These are phyloP conservation scores for Bjerkandera adusta DNA, from an alignment of 1,284 basidiomycete genomes.

Conservation along the genomic window DNA sequence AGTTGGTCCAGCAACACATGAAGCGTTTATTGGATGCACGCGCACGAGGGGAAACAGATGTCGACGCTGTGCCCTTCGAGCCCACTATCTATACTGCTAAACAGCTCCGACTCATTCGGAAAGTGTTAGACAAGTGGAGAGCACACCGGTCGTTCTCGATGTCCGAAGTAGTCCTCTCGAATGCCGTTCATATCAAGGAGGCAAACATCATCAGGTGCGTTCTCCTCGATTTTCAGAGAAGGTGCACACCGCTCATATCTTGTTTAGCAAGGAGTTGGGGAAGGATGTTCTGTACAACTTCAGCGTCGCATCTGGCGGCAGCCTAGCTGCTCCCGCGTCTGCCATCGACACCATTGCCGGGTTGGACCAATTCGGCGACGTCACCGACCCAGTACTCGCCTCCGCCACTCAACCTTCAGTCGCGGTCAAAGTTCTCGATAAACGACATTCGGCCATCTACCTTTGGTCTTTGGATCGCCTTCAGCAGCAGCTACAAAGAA, in stretches of 20 bases:
- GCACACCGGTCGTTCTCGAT: conserved; percentile 83
- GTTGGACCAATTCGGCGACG: conserved; percentile 90
- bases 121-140: conserved; percentile 84
- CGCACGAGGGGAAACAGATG: conserved; percentile 70
- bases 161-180: conserved; percentile 86
- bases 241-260: conserved; percentile 7
- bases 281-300: conserved; percentile 93
- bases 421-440: conserved; percentile 89
- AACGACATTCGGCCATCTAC: conserved; percentile 82
- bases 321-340: conserved; percentile 78
- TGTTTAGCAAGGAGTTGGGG: conserved; percentile 72
- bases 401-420: conserved; percentile 80
- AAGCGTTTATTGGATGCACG: conserved; percentile 78
- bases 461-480: conserved; percentile 90
- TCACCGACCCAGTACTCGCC: conserved; percentile 74
- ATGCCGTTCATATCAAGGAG: conserved; percentile 89
- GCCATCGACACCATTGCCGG: conserved; percentile 86
- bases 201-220: conserved; percentile 89
- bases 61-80: conserved; percentile 62
- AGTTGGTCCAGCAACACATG: conserved; percentile 80
- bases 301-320: conserved; percentile 81
- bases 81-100: conserved; percentile 78
- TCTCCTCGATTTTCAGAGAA: too few relatives aligned
- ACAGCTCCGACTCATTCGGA: conserved; percentile 77
- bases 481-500: conserved; percentile 85